Evolutionary conservation across 164 flowering plant genomes (phyloP).

Genomic region (Aristolochia contorta): DNA sequence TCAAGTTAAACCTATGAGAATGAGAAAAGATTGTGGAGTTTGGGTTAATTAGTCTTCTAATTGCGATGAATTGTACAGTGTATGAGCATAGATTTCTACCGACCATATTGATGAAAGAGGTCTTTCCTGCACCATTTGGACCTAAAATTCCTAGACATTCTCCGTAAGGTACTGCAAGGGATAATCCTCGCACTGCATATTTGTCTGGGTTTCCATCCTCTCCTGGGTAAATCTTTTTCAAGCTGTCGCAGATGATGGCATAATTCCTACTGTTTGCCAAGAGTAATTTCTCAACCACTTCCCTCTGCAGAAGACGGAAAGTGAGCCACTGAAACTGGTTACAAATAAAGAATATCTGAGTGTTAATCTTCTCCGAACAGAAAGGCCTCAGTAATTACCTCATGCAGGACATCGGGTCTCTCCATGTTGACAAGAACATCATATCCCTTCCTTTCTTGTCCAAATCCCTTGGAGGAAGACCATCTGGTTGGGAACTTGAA

Average conservation of each 20-base stretch:
- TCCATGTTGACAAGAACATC: slow-evolving; percentile 50
- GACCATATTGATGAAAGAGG: slow-evolving; percentile 90
- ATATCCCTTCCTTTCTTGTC: slow-evolving; percentile 33
- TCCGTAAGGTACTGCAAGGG: slow-evolving; percentile 83
- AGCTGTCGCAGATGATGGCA: slow-evolving; percentile 59
- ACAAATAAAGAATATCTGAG: too few relatives aligned
- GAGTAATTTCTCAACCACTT: slow-evolving; percentile 66
- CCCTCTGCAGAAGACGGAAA: slow-evolving; percentile 38
- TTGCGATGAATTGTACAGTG: neutral
- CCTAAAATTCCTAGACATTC: slow-evolving; percentile 99
- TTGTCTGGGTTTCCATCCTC: slow-evolving; percentile 90
- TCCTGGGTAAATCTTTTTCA: slow-evolving; percentile 79
- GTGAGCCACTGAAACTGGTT: too few relatives aligned
- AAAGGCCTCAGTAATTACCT: slow-evolving; percentile 34
- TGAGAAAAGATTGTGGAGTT: neutral
- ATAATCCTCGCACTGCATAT: slow-evolving; percentile 76
- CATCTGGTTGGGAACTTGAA: slow-evolving; percentile 22
- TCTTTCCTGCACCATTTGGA: slow-evolving; percentile 98
- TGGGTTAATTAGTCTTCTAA: neutral
- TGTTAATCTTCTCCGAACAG: too few relatives aligned
- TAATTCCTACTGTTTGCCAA: slow-evolving; percentile 44
- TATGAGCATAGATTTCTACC: slow-evolving; percentile 14
- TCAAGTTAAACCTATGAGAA: neutral
- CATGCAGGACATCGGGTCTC: slow-evolving; percentile 57
- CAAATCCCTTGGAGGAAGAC: slow-evolving; percentile 28